Conservation (phyloP, 2,329 filamentous ascomycete genomes). For the Atkinsonella hypoxylon region DNA sequence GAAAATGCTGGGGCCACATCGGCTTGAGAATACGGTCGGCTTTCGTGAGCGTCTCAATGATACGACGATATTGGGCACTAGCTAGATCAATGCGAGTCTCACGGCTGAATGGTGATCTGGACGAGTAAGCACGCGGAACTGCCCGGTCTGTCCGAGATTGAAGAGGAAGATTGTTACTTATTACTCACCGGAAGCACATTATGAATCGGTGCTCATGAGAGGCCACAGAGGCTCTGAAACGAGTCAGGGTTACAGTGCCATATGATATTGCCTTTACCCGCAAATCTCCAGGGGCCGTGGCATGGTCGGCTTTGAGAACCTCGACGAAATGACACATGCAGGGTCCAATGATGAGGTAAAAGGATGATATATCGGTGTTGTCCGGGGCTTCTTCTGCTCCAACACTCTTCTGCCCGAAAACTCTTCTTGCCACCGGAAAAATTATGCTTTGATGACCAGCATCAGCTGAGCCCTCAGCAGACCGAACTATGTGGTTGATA, state of each 20-base stretch:
- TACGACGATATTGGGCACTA: constrained; percentile 40
- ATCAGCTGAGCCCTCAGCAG: constrained; percentile 24
- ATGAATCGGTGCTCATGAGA: constrained; percentile 44
- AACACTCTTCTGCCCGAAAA: constrained; percentile 28
- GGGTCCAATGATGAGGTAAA: constrained; percentile 41
- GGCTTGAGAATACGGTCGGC: constrained; percentile 45
- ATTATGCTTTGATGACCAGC: constrained; percentile 24
- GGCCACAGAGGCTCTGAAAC: constrained; percentile 37
- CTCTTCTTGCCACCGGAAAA: constrained; percentile 40
- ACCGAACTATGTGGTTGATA: constrained; percentile 34
- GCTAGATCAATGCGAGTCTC: constrained; percentile 38
- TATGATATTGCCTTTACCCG: constrained; percentile 36
- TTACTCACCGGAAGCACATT: constrained; percentile 38
- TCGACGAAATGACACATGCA: constrained; percentile 41
- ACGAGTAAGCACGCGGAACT: background rate
- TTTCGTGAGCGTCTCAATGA: constrained; percentile 41
- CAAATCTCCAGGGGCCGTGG: constrained; percentile 32
- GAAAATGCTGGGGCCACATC: constrained; percentile 44
- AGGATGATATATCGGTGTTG: constrained; percentile 36
- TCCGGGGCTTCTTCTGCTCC: constrained; percentile 33
- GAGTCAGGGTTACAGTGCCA: constrained; percentile 40
- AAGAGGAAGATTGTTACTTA: background rate
- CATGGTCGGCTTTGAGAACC: constrained; percentile 32
- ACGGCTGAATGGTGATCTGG: constrained; percentile 29
- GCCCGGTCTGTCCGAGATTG: background rate